Evolutionary conservation across 805 yeast genomes (phyloP), one percentile per base, ranked within the genome.

Genomic region (Dipodascopsis uninucleata): DNA sequence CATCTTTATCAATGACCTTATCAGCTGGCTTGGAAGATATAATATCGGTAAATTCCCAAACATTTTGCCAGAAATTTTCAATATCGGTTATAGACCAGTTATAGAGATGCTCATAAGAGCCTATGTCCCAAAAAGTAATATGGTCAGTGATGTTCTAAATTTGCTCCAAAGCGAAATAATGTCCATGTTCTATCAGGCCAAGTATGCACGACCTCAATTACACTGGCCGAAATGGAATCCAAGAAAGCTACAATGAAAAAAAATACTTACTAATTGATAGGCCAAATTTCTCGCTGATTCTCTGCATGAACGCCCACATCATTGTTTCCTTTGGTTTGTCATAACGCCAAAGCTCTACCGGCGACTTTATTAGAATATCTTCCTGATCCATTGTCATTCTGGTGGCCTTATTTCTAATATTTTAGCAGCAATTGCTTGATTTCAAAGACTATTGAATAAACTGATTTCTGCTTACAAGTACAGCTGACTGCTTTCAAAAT

Each of bases 11-110:
- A 16, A 45, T 48, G 28, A 48, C 53, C 39, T 26, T 6, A 7
- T 18, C 9, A 21, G 14, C 45, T 20, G 43, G 42, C 3, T 28
- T n/a, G 5, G 39, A 28, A 2, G 51, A 24, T 12, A 39, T 41
- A 21, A 54, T 41, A 28, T 28, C n/a, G 5, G 58, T 54, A 38
- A 51, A 55, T 14, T 24, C 23, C 58, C 58, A 55, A 5, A 45
- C 55, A 10, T 40, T 52, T 14, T 36, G 43, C 58, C 58, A 55
- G 36, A 55, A 54, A 21, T 31, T 21, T 3, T 47, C 9, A 5
- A 48, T 41, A 26, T 51, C 4, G 6, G 31, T 32, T 22, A 48
- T 43, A 8, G 58, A 55, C 58, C 58, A 55, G 8, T 41, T 14
- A 37, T 41, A 43, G 9, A 55, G 46, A 12, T 43, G 53, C 24